Evolutionary conservation across 495 filamentous ascomycete species (phyloP).

Genomic region (Hypoxylon fragiforme): DNA sequence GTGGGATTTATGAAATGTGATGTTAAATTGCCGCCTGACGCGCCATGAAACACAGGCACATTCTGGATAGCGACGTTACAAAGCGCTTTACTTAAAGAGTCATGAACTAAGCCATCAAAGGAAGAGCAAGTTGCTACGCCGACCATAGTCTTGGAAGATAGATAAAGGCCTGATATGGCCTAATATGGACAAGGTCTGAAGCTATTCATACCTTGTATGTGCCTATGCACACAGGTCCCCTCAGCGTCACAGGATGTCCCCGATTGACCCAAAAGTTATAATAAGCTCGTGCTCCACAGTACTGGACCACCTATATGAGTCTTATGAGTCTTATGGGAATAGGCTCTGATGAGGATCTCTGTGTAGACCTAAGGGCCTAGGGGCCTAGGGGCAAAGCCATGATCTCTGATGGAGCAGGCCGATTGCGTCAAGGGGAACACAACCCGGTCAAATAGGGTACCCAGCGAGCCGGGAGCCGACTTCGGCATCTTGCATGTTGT

Average conservation of each 20-base stretch:
- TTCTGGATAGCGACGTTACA: conserved; percentile 8
- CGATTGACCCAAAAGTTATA: conserved; percentile 5
- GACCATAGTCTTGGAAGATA: conserved; percentile 1
- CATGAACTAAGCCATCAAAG: background rate
- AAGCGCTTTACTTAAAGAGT: conserved; percentile 4
- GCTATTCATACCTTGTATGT: too few relatives aligned
- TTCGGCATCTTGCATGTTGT: conserved; percentile 30
- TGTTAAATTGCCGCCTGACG: conserved; percentile 21
- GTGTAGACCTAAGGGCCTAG: background rate
- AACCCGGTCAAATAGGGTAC: conserved; percentile 26
- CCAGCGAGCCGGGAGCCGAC: conserved; percentile 31
- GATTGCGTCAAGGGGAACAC: conserved; percentile 35
- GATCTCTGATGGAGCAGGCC: conserved; percentile 13
- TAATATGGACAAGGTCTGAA: conserved; percentile 4
- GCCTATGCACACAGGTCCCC: conserved; percentile 5
- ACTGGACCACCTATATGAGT: conserved; percentile 9
- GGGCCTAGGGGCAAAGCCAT: conserved; percentile 7
- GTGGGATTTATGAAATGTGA: conserved; percentile 7
- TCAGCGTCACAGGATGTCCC: conserved; percentile 6
- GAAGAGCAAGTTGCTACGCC: conserved; percentile 3
- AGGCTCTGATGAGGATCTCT: conserved; percentile 8
- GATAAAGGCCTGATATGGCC: background rate
- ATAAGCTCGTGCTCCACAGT: conserved; percentile 10
- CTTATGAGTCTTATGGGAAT: too few relatives aligned
- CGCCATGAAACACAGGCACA: conserved; percentile 12